Conservation (phyloP, 1,139 yeast species). For the Arxiozyma slooffiae region DNA sequence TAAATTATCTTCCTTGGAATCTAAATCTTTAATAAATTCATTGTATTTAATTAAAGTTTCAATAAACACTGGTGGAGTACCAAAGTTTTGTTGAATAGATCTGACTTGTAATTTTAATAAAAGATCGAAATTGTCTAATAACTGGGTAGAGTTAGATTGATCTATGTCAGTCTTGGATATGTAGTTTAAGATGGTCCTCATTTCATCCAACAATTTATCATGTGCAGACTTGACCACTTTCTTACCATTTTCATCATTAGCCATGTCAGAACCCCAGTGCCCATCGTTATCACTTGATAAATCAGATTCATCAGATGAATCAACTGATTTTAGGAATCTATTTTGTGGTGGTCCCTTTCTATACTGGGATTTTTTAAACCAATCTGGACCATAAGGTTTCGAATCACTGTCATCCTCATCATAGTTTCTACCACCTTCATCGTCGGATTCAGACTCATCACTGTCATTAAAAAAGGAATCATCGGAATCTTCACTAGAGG, state of each 20-base stretch:
- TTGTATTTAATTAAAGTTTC: slow-evolving; percentile 65
- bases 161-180: slow-evolving; percentile 33
- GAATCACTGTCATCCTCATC: slow-evolving; percentile 39
- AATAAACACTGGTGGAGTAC: slow-evolving; percentile 63
- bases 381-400: slow-evolving; percentile 34
- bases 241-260: slow-evolving; percentile 49
- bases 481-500: slow-evolving; percentile 22
- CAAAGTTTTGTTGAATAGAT: slow-evolving; percentile 64
- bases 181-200: slow-evolving; percentile 26
- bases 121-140: slow-evolving; percentile 70
- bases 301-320: slow-evolving; percentile 29
- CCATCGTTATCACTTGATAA: slow-evolving; percentile 21
- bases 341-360: slow-evolving; percentile 30
- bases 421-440: slow-evolving; percentile 34
- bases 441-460: slow-evolving; percentile 23
- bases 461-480: slow-evolving; percentile 26
- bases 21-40: slow-evolving; percentile 52
- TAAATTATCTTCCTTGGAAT: slow-evolving; percentile 44
- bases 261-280: slow-evolving; percentile 12
- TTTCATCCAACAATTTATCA: slow-evolving; percentile 84
- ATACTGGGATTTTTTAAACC: slow-evolving; percentile 34
- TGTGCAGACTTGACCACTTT: slow-evolving; percentile 88
- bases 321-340: slow-evolving; percentile 30
- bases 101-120: slow-evolving; percentile 56
- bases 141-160: slow-evolving; percentile 57